phyloP scores from a whole-genome alignment of 139 green algal genomes.

The Chlamydomonas schloesseri region DNA sequence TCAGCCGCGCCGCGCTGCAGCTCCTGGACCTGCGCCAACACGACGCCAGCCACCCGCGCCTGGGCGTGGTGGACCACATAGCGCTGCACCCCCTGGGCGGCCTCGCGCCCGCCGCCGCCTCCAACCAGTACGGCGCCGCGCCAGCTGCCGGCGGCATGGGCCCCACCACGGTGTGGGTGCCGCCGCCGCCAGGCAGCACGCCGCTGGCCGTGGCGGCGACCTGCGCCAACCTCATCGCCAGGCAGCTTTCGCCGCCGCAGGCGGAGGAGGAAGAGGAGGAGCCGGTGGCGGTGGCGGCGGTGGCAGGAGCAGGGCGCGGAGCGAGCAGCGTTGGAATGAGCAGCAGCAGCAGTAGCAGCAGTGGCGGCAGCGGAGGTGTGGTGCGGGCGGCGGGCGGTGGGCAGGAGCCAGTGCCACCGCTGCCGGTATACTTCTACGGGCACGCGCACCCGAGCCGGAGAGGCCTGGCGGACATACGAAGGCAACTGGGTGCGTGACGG shows the following conservation, averaged over 20 bases:
- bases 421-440: constrained; percentile 82
- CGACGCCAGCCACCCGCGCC: constrained; percentile 76
- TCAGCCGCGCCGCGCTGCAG: constrained; percentile 63
- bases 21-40: constrained; percentile 76
- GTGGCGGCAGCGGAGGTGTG: not conserved
- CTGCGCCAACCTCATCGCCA: constrained; percentile 11
- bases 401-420: not conserved
- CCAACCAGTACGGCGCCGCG: not conserved
- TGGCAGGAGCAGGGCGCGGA: too few relatives aligned
- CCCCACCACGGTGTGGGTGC: constrained; percentile 5
- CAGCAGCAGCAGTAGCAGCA: not conserved
- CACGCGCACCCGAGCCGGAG: constrained; percentile 54
- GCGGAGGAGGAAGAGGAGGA: not conserved
- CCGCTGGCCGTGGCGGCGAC: constrained; percentile 2
- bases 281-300: not conserved
- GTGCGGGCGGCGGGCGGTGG: too few relatives aligned
- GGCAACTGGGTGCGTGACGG: constrained; percentile 55
- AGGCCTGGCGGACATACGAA: constrained; percentile 69
- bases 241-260: not conserved
- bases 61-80: constrained; percentile 87
- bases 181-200: not conserved
- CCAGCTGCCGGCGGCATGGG: not conserved
- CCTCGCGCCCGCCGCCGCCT: constrained; percentile 6
- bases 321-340: not conserved
- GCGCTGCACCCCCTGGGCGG: constrained; percentile 74